phyloP scores from a whole-genome alignment of 352 stramenopile species.

The Discostella stelligera region DNA sequence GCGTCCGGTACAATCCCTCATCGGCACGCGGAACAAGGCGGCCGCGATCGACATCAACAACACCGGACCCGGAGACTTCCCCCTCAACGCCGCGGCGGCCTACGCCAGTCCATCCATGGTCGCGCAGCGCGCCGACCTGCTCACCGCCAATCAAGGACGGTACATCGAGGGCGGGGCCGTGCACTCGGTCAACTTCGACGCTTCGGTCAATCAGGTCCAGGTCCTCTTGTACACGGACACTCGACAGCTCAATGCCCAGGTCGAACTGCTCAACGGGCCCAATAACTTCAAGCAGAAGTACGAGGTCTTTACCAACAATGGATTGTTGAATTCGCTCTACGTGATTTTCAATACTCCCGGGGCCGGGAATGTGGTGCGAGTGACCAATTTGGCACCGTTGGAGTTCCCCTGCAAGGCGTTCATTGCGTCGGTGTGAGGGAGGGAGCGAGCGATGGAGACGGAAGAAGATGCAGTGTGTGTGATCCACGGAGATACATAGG shows the following conservation, averaged over 20 bases:
- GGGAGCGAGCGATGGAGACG: too few relatives aligned
- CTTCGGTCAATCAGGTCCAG: conserved; percentile 51
- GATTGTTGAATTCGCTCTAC: conserved; percentile 54
- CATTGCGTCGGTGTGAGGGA: conserved; percentile 47
- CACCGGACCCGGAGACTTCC: conserved; percentile 53
- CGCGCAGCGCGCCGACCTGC: conserved; percentile 42
- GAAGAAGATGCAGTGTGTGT: too few relatives aligned
- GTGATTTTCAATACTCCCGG: conserved; percentile 56
- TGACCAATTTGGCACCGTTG: conserved; percentile 58
- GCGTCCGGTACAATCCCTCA: conserved; percentile 48
- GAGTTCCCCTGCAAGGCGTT: conserved; percentile 63
- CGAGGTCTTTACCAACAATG: conserved; percentile 58
- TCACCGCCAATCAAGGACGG: conserved; percentile 45
- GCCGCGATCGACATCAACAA: conserved; percentile 59
- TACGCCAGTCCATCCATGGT: conserved; percentile 49
- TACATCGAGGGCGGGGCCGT: conserved; percentile 59
- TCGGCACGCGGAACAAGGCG: conserved; percentile 48
- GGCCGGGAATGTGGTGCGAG: conserved; percentile 50
- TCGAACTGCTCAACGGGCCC: conserved; percentile 57
- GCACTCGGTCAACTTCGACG: conserved; percentile 54
- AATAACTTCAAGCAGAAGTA: conserved; percentile 69
- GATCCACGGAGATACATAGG: too few relatives aligned
- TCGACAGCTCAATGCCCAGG: conserved; percentile 56
- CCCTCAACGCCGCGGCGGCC: conserved; percentile 47
- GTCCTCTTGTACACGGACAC: conserved; percentile 56